Conservation (phyloP, 768 basidiomycete species). For the Rhodotorula graminis region DNA sequence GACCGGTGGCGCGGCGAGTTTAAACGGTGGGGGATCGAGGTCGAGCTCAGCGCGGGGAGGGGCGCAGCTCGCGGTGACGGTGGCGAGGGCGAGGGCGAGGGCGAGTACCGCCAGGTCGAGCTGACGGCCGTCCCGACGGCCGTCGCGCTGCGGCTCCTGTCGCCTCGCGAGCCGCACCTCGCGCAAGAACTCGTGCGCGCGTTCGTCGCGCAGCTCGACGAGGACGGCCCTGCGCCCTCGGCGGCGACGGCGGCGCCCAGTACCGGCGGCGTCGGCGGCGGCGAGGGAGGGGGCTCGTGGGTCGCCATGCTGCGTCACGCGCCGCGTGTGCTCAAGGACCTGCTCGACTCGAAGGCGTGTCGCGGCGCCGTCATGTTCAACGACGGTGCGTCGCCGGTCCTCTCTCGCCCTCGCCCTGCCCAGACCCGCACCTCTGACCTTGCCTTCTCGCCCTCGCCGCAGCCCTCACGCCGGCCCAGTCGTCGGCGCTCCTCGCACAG, state of each 20-base stretch:
- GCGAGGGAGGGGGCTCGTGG: conserved; percentile 51
- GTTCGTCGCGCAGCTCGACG: conserved; percentile 31
- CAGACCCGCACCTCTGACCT: conserved; percentile 45
- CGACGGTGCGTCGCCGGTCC: conserved; percentile 50
- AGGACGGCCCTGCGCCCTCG: neutral
- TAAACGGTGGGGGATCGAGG: neutral
- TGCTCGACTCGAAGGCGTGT: conserved; percentile 93
- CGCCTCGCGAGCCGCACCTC: conserved; percentile 17
- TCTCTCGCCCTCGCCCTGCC: conserved; percentile 59
- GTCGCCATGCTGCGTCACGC: conserved; percentile 70
- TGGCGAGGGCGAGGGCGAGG: conserved; percentile 40
- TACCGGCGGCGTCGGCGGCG: neutral
- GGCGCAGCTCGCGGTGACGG: no score
- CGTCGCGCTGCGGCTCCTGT: conserved; percentile 53
- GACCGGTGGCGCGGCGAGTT: neutral
- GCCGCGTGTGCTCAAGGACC: conserved; percentile 72
- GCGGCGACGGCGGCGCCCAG: neutral
- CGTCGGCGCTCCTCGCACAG: conserved; percentile 61
- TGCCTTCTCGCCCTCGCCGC: neutral
- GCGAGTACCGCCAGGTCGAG: conserved; percentile 61
- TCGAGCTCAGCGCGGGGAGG: neutral
- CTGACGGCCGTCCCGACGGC: conserved; percentile 64
- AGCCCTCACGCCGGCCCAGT: conserved; percentile 51
- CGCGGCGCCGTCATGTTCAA: conserved; percentile 58
- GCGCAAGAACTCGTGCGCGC: conserved; percentile 54